Base-by-base conservation (phyloP, 306 rosid genomes). In the Sechiopsis laciniata region DNA sequence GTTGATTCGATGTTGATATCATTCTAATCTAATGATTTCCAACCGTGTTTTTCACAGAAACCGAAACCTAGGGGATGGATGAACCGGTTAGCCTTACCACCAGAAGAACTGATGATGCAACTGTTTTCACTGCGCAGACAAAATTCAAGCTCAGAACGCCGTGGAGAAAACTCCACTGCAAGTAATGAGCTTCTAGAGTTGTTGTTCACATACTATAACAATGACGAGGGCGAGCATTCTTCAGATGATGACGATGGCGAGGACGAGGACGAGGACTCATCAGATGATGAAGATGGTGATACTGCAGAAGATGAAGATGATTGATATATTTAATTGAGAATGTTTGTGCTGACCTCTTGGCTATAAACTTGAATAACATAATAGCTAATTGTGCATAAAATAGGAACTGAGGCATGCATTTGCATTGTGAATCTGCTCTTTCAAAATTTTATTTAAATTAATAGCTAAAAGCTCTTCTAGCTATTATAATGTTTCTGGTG, bases 21-120 rank as follows among this genome's bases (percentile, higher is more conserved):
- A 50, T 48, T 21, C 76, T 77, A 76, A 80, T 81, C 80, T 83
- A 81, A 78, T 63, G 63, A 42, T 54, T 83, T 76, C 42, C 77
- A 69, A 59, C 48, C 78, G 76, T 86, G 78, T 81, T 72, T 89
- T 85, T 87, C 80, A 77, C 94, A 94, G 97, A 89, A 84, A 86
- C 95, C 89, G 64, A 89, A 70, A 89, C 70, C 87, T 46, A 82
- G 88, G 85, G 82, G 86, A 80, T 90, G 97, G 97, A 86, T 80
- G 97, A 85, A 86, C 86, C 86, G 53, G 74, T 48, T 86, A 22
- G 86, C 85, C 13, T 79, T 91, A 62, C 85, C 84, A 8, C 11
- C 48, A 42, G 83, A 87, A 51, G 90, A 91, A 40, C 83, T 94
- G 84, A 84, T 87, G 87, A 19, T 76, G 85, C 95, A 84, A 84